Conservation (phyloP, 176 grass and related monocot species). For the Bolboschoenus planiculmis region DNA sequence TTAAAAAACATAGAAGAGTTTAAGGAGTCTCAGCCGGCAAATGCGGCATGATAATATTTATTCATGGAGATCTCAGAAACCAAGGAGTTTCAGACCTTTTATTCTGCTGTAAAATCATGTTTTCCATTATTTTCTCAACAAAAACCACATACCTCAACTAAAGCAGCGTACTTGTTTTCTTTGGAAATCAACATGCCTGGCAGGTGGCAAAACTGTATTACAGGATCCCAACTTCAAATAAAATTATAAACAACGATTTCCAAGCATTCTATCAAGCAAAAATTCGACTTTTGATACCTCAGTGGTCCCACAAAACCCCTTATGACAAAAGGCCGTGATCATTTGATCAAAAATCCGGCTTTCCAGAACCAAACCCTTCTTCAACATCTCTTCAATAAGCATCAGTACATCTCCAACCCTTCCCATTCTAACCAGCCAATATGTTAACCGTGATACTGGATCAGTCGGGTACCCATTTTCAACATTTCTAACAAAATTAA, state of each 20-base stretch:
- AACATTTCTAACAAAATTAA: constrained; percentile 49
- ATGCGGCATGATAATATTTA: neutral
- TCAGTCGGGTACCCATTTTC: constrained; percentile 43
- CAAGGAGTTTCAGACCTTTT: neutral
- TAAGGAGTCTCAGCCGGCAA: neutral
- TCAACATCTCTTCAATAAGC: constrained; percentile 67
- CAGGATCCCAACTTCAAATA: neutral
- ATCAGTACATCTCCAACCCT: constrained; percentile 32
- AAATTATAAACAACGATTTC: constrained; percentile 12
- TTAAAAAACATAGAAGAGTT: neutral
- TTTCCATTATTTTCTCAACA: neutral
- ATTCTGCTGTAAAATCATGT: neutral
- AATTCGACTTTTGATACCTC: constrained; percentile 48
- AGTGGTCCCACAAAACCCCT: constrained; percentile 42
- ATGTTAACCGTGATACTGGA: constrained; percentile 47
- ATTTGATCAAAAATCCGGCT: constrained; percentile 47
- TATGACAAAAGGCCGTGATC: constrained; percentile 77
- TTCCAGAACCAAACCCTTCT: constrained; percentile 57
- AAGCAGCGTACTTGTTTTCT: neutral
- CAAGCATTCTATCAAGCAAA: constrained; percentile 72
- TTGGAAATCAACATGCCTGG: neutral
- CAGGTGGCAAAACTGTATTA: neutral
- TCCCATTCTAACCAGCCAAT: constrained; percentile 69
- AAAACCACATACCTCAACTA: neutral
- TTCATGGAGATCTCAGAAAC: neutral